phyloP scores from a whole-genome alignment of 257 asterid species.

The Scutellaria minor region DNA sequence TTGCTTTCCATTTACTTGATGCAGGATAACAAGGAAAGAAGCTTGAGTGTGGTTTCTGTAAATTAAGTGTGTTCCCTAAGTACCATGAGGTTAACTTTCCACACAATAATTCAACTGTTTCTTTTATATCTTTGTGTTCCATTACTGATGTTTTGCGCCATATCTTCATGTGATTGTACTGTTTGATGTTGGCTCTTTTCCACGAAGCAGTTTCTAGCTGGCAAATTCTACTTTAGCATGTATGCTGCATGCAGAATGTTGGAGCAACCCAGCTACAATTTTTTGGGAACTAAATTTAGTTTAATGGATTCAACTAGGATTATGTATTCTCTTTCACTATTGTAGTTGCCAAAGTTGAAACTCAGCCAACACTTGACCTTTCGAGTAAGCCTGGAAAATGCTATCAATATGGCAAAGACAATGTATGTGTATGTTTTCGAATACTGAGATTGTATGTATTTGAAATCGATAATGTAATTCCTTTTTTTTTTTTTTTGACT shows the following conservation, averaged over 20 bases:
- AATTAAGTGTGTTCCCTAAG: background rate
- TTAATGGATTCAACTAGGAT: background rate
- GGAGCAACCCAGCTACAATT: background rate
- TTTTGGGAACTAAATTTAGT: background rate
- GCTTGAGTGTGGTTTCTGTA: constrained; percentile 47
- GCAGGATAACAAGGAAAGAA: constrained; percentile 84
- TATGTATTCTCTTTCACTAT: background rate
- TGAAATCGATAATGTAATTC: background rate
- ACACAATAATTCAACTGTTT: background rate
- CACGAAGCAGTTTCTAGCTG: background rate
- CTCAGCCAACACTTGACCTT: background rate
- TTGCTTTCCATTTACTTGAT: constrained; percentile 25
- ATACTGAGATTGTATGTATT: background rate
- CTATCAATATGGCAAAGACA: background rate
- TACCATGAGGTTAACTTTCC: constrained; percentile 13
- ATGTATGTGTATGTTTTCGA: background rate
- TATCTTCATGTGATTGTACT: background rate
- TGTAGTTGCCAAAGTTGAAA: constrained; percentile 23
- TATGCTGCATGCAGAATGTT: background rate
- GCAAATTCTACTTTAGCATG: too few relatives aligned
- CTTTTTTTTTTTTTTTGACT: too few relatives aligned
- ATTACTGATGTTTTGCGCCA: background rate
- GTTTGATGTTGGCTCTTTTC: background rate
- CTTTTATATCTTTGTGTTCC: background rate
- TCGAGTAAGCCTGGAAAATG: background rate